phyloP scores from a whole-genome alignment of 2,329 filamentous ascomycete species.

The Fusarium sp. region DNA sequence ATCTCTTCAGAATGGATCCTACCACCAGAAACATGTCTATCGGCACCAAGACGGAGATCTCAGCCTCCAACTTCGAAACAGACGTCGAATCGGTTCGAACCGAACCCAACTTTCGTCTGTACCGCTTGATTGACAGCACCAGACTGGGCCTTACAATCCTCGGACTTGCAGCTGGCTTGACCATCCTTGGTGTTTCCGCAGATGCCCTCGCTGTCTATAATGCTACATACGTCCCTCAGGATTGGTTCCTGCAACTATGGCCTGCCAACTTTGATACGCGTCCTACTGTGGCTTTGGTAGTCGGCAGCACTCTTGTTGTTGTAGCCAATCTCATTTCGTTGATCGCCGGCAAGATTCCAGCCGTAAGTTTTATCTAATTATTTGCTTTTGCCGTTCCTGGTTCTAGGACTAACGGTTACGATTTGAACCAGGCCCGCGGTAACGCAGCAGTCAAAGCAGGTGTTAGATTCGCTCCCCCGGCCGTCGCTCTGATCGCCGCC shows the following conservation, averaged over 20 bases:
- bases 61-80: slow-evolving; percentile 64
- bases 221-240: slow-evolving; percentile 62
- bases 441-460: slow-evolving; percentile 36
- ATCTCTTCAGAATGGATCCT: slow-evolving; percentile 27
- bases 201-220: slow-evolving; percentile 69
- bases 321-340: slow-evolving; percentile 64
- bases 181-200: slow-evolving; percentile 66
- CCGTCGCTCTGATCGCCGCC: slow-evolving; percentile 54
- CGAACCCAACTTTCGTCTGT: slow-evolving; percentile 55
- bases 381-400: slow-evolving; percentile 13
- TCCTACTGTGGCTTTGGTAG: slow-evolving; percentile 68
- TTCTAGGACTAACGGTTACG: slow-evolving; percentile 30
- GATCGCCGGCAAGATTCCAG: slow-evolving; percentile 61
- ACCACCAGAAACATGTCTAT: slow-evolving; percentile 44
- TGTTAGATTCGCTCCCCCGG: slow-evolving; percentile 48
- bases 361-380: slow-evolving; percentile 54
- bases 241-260: slow-evolving; percentile 69
- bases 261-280: slow-evolving; percentile 68
- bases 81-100: slow-evolving; percentile 56
- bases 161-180: slow-evolving; percentile 64
- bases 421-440: slow-evolving; percentile 40
- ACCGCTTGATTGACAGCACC: slow-evolving; percentile 59
- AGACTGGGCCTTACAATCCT: slow-evolving; percentile 64
- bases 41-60: slow-evolving; percentile 56
- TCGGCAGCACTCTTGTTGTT: slow-evolving; percentile 64